These are phyloP conservation scores for Xylaria sp. DNA, from an alignment of 2,329 filamentous ascomycete species.

Conservation along the genomic window DNA sequence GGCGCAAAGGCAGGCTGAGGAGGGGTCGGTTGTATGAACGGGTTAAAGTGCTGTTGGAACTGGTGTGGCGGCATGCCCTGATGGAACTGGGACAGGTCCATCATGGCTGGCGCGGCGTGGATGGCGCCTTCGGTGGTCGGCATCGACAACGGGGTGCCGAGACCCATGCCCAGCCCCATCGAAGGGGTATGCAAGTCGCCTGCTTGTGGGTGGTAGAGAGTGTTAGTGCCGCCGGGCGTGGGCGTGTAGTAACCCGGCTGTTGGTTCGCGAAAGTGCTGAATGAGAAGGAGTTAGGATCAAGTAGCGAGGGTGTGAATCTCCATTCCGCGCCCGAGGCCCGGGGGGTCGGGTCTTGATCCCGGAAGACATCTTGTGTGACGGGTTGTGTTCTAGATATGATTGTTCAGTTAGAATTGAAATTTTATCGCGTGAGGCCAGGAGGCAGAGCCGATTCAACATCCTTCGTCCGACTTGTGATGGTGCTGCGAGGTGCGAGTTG, in stretches of 20 bases:
- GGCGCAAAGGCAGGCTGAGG: constrained; percentile 69
- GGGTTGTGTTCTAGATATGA: constrained; percentile 53
- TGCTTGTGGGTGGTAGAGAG: constrained; percentile 79
- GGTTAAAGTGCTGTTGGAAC: constrained; percentile 68
- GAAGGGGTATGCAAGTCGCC: constrained; percentile 86
- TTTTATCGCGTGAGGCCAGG: background rate
- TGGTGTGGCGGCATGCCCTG: constrained; percentile 57
- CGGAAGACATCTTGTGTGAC: constrained; percentile 50
- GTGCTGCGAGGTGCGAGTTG: constrained; percentile 8
- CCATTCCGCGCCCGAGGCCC: constrained; percentile 79
- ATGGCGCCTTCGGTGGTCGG: constrained; percentile 68
- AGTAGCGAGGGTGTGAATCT: constrained; percentile 86
- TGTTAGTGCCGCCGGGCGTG: constrained; percentile 78
- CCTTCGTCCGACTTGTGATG: constrained; percentile 6
- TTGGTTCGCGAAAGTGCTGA: constrained; percentile 77
- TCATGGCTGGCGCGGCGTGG: constrained; percentile 59
- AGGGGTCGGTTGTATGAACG: constrained; percentile 67
- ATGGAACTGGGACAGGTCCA: constrained; percentile 72
- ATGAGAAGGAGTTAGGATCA: constrained; percentile 82
- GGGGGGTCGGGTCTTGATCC: constrained; percentile 82
- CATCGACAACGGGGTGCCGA: constrained; percentile 81
- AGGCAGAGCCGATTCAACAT: background rate
- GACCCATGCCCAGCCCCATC: constrained; percentile 72
- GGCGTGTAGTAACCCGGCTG: constrained; percentile 85
- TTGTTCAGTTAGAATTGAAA: constrained; percentile 17